Evolutionary conservation across 2,329 filamentous ascomycete species (phyloP), one percentile per base, ranked within the genome.

Genomic region (Acrodontium crateriforme): DNA sequence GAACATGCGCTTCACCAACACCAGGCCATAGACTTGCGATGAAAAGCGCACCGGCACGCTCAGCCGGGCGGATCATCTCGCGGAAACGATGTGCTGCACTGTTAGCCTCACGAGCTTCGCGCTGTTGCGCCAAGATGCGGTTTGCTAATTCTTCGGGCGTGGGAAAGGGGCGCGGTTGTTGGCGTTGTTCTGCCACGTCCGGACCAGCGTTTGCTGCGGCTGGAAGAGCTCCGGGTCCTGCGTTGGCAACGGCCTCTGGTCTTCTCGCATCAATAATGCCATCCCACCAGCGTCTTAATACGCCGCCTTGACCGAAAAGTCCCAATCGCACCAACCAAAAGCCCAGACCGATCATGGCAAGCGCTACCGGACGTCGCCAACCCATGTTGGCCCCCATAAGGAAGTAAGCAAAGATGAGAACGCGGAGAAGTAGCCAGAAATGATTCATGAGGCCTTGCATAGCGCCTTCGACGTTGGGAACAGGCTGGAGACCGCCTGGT

Each of bases 1-100:
- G 55, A 9, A 75, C 65, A 45, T 72, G 67, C 6, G 67, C 56
- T 45, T 76, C 71, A 1, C 71, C 71, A 15, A 76, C 58, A 1
- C 71, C 71, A 1, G 71, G 71, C 45, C 71, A 65, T 27, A 76
- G 44, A 47, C 67, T 73, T 1, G 70, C 71, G 18, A 76, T 46
- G 34, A 76, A 71, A n/a, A 76, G 53, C n/a, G 68, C 67, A 21
- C 70, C 42, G 2, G 65, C 65, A 19, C 71, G 58, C 45, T 75
- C 71, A 0, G 59, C 47, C 2, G 60, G 56, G 23, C 65, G 51
- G 11, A 69, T 24, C 9, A 41, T 39, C 32, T 52, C 46, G 29
- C 52, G 33, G 17, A 44, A n/a, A 31, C 45, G 42, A 9, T 40
- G 40, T 5, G 32, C 30, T 10, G 30, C 24, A 2, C 34, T 30